phyloP scores from a whole-genome alignment of 805 yeast species.

The Phaffomyces opuntiae region DNA sequence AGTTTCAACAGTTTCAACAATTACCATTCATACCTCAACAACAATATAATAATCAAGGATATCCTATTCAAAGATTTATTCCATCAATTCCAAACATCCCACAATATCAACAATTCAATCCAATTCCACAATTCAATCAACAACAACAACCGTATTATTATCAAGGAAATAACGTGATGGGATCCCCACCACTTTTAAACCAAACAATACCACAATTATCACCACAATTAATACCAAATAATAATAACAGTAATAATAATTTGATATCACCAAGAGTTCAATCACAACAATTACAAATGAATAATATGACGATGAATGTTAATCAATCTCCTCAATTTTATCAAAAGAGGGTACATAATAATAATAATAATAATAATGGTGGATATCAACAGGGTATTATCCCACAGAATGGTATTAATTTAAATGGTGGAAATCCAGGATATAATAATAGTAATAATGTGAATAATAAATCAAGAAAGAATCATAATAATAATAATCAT shows the following conservation, averaged over 20 bases:
- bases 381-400: too few species aligned
- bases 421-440: too few species aligned
- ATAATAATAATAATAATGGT: not conserved
- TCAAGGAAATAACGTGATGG: not conserved
- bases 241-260: not conserved
- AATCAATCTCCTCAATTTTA: slow-evolving; percentile 10
- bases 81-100: slow-evolving; percentile 9
- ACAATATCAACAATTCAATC: slow-evolving; percentile 9
- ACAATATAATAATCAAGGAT: too few species aligned
- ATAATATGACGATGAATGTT: too few species aligned
- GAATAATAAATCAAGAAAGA: too few species aligned
- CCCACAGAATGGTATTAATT: too few species aligned
- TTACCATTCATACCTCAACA: too few species aligned
- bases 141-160: slow-evolving; percentile 3
- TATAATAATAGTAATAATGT: too few species aligned
- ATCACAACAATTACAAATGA: too few species aligned
- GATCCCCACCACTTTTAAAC: not conserved
- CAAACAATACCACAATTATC: not conserved
- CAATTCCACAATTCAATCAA: slow-evolving; percentile 17
- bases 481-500: too few species aligned
- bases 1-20: slow-evolving; percentile 4
- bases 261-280: not conserved
- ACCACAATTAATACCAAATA: slow-evolving; percentile 1
- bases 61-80: not conserved
- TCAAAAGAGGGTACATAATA: slow-evolving; percentile 6